Evolutionary conservation across 768 basidiomycete genomes (phyloP).

Genomic region (Tulasnella sp.): DNA sequence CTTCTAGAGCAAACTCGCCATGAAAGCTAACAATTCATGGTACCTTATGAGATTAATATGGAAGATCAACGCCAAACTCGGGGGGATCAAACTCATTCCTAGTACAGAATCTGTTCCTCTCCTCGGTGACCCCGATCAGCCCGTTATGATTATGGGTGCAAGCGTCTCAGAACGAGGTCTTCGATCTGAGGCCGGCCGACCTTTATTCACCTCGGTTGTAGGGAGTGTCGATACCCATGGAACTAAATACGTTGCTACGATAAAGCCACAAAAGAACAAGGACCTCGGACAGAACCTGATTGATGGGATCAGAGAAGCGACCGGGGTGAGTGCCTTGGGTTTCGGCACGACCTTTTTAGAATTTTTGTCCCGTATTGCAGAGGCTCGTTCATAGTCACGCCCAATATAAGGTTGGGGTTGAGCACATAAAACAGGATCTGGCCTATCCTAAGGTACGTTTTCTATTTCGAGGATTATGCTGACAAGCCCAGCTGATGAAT

Average conservation of each 20-base stretch:
- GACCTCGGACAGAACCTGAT: slow-evolving; percentile 80
- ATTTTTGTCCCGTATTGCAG: not conserved
- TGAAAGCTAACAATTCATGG: not conserved
- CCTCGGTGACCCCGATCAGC: slow-evolving; percentile 55
- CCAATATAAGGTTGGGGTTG: slow-evolving; percentile 5
- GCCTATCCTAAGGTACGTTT: too few species aligned
- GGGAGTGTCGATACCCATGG: slow-evolving; percentile 64
- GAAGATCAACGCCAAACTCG: slow-evolving; percentile 74
- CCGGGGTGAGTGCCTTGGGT: slow-evolving; percentile 31
- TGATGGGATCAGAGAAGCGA: slow-evolving; percentile 53
- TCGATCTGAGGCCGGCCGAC: slow-evolving; percentile 61
- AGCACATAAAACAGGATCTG: slow-evolving; percentile 9
- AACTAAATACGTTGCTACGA: slow-evolving; percentile 55
- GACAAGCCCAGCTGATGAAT: too few species aligned
- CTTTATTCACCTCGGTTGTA: slow-evolving; percentile 71
- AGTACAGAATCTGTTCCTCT: slow-evolving; percentile 50
- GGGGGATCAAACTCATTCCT: slow-evolving; percentile 69
- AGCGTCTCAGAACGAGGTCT: slow-evolving; percentile 49
- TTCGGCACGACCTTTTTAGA: not conserved
- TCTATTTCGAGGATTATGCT: too few species aligned
- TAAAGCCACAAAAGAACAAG: slow-evolving; percentile 53
- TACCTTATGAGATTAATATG: slow-evolving; percentile 5
- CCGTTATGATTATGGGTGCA: slow-evolving; percentile 63
- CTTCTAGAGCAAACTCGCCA: slow-evolving; percentile 4
- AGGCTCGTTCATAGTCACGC: too few species aligned